Percentiles rank a stretch among this genome's conserved stretches.
These are phyloP conservation scores for Euphorbia celastroides DNA, from an alignment of 441 rosid genomes.

Conservation along the genomic window DNA sequence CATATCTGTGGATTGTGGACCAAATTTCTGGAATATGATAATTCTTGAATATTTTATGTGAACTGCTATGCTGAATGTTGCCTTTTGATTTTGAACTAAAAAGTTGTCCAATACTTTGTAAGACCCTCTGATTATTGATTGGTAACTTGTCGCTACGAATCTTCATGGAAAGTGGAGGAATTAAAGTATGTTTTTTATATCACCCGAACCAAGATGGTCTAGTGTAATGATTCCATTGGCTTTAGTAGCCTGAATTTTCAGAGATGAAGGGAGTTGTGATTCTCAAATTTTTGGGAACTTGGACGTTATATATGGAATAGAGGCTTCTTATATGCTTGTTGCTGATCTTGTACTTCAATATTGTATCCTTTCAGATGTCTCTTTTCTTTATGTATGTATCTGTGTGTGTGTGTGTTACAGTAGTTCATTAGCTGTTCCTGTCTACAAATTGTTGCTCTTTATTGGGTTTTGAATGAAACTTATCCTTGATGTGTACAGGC, in stretches of 20 bases:
- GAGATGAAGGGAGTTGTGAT: neutral
- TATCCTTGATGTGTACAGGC: constrained; percentile 32
- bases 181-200: neutral
- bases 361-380: neutral
- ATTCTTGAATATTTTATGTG: neutral
- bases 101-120: neutral
- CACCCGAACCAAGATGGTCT: neutral
- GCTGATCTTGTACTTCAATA: neutral
- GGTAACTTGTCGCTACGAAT: too few species aligned
- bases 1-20: too few species aligned
- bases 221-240: neutral
- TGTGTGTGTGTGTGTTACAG: too few species aligned
- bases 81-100: neutral
- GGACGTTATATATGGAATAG: neutral
- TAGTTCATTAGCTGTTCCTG: too few species aligned
- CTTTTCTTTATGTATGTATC: too few species aligned
- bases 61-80: neutral
- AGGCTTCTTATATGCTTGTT: neutral
- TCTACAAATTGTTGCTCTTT: too few species aligned
- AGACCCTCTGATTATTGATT: too few species aligned
- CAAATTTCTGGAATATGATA: neutral
- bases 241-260: neutral
- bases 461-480: constrained; percentile 7
- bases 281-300: neutral
- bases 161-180: neutral